Evolutionary conservation across 129 eudicot genomes (phyloP).

Genomic region (Centella asiatica): DNA sequence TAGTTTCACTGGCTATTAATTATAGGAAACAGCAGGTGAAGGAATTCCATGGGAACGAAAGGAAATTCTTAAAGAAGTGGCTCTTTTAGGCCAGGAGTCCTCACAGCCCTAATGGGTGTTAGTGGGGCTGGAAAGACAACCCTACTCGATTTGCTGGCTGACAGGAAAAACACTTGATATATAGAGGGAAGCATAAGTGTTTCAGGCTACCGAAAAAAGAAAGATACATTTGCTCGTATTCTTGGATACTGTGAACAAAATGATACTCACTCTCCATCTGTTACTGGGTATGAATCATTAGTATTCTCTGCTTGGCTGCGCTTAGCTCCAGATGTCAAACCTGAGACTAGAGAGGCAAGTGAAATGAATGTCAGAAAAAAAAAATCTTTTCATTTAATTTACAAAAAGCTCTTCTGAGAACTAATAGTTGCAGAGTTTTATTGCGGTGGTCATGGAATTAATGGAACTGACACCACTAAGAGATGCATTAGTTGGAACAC

Average conservation of each 20-base stretch:
- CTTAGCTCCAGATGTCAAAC: slow-evolving; percentile 27
- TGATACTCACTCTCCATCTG: slow-evolving; percentile 31
- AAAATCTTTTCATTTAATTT: too few species aligned
- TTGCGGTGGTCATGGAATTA: slow-evolving; percentile 33
- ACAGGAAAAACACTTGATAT: slow-evolving; percentile 32
- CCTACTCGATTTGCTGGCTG: slow-evolving; percentile 29
- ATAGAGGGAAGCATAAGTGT: slow-evolving; percentile 26
- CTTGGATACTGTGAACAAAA: slow-evolving; percentile 34
- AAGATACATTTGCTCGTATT: slow-evolving; percentile 30
- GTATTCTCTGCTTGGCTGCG: slow-evolving; percentile 33
- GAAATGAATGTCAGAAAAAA: too few species aligned
- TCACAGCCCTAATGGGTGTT: slow-evolving; percentile 37
- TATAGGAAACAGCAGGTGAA: slow-evolving; percentile 31
- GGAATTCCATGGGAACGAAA: slow-evolving; percentile 25
- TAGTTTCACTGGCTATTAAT: too few species aligned
- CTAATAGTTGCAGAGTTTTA: slow-evolving; percentile 29
- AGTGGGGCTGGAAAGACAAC: slow-evolving; percentile 43
- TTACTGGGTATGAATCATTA: slow-evolving; percentile 32
- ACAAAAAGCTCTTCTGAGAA: too few species aligned
- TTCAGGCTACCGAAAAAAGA: slow-evolving; percentile 30
- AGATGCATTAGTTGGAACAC: slow-evolving; percentile 5
- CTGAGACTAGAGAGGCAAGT: too few species aligned
- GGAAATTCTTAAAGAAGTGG: slow-evolving; percentile 29
- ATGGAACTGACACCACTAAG: slow-evolving; percentile 22
- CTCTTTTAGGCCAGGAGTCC: slow-evolving; percentile 37